Conservation (phyloP, 2,329 filamentous ascomycete genomes). For the Thyridium curvatum region DNA sequence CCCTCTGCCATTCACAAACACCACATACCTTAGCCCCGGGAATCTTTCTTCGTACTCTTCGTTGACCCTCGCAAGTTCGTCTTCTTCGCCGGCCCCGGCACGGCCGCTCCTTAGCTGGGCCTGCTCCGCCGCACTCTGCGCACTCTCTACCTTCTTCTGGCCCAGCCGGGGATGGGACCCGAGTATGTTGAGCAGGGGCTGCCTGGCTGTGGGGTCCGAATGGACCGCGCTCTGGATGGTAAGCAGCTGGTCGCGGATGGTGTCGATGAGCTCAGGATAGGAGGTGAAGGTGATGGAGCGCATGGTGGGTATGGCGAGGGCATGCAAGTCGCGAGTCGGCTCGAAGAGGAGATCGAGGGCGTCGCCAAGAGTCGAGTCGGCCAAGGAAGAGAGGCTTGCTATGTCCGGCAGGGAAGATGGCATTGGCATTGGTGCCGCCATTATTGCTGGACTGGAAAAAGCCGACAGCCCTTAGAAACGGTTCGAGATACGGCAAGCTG, state of each 20-base stretch:
- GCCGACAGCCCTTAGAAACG: no score
- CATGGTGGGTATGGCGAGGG: slow-evolving; percentile 64
- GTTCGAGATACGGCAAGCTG: no score
- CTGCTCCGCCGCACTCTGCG: slow-evolving; percentile 76
- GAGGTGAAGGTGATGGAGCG: slow-evolving; percentile 48
- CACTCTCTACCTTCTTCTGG: slow-evolving; percentile 74
- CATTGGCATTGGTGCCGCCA: slow-evolving; percentile 14
- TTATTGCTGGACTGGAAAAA: no score
- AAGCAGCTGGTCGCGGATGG: slow-evolving; percentile 57
- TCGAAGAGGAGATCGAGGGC: slow-evolving; percentile 81
- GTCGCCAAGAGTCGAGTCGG: slow-evolving; percentile 45
- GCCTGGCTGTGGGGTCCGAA: slow-evolving; percentile 34
- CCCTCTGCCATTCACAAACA: slow-evolving; percentile 81
- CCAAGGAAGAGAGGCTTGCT: slow-evolving; percentile 45
- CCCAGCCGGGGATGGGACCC: slow-evolving; percentile 80
- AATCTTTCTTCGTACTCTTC: slow-evolving; percentile 72
- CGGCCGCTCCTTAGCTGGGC: slow-evolving; percentile 57
- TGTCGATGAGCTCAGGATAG: slow-evolving; percentile 64
- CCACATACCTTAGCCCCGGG: slow-evolving; percentile 80
- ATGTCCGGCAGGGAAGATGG: slow-evolving; percentile 47
- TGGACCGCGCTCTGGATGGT: slow-evolving; percentile 43
- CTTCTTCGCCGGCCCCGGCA: slow-evolving; percentile 31
- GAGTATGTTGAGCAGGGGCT: slow-evolving; percentile 64
- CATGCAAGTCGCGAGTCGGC: slow-evolving; percentile 68
- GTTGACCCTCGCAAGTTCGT: slow-evolving; percentile 59